Evolutionary conservation across 1,284 basidiomycete species (phyloP).

Genomic region (Boletus mariae): DNA sequence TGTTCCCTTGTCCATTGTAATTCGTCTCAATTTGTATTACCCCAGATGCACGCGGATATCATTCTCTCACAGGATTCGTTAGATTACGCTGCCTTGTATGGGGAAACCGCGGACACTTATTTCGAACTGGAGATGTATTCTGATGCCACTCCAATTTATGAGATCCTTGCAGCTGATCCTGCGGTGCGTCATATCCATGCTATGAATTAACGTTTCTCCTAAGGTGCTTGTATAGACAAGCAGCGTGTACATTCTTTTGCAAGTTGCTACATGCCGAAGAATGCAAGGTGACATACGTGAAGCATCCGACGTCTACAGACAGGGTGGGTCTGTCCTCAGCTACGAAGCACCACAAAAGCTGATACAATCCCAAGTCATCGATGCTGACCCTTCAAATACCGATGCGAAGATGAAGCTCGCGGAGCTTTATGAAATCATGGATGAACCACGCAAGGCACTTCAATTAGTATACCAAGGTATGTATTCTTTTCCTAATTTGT

Average conservation of each 20-base stretch:
- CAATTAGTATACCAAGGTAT: conserved; percentile 84
- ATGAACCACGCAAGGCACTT: conserved; percentile 78
- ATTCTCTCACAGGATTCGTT: conserved; percentile 69
- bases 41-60: conserved; percentile 62
- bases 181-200: conserved; percentile 12
- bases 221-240: conserved; percentile 12
- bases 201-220: neutral
- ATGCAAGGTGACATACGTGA: conserved; percentile 69
- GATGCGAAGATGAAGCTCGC: conserved; percentile 88
- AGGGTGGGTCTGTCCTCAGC: conserved; percentile 47
- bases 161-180: conserved; percentile 20
- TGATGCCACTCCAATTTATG: conserved; percentile 17
- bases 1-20: neutral
- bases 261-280: conserved; percentile 34
- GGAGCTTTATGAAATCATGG: conserved; percentile 81
- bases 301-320: conserved; percentile 80
- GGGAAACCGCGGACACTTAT: conserved; percentile 82
- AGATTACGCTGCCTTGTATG: conserved; percentile 76
- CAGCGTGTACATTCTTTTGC: conserved; percentile 20
- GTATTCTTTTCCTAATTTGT: neutral
- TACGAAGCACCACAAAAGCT: neutral
- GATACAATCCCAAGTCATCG: conserved; percentile 51
- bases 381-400: conserved; percentile 68
- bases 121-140: conserved; percentile 60
- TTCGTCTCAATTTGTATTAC: neutral